Evolutionary conservation across 23 red algal genomes (phyloP).

Genomic region (Gracilaria vermiculophylla): DNA sequence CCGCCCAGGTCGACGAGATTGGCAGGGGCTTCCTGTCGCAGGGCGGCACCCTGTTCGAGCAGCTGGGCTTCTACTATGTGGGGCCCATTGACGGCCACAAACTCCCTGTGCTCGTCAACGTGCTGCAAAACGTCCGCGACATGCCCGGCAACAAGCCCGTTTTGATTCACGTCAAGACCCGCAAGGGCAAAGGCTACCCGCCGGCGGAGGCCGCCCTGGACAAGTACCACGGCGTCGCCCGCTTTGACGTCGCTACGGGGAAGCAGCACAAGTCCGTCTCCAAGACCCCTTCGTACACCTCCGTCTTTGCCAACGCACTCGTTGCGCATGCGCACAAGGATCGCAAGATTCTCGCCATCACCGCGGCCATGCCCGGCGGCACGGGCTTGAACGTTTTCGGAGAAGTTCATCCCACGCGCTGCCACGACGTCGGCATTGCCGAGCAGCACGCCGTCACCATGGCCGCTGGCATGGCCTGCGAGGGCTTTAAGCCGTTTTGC

Average conservation of each 20-base stretch:
- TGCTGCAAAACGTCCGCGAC: conserved; percentile 95
- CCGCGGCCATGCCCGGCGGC: conserved; percentile 98
- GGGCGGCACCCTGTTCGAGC: conserved; percentile 94
- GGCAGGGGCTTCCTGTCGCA: conserved; percentile 73
- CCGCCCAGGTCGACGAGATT: conserved; percentile 94
- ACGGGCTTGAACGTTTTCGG: conserved; percentile 94
- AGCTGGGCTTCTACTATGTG: conserved; percentile 98
- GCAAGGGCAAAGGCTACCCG: conserved; percentile 95
- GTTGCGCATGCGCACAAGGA: conserved; percentile 88
- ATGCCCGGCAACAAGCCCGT: conserved; percentile 97
- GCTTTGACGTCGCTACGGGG: conserved; percentile 85
- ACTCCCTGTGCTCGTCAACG: conserved; percentile 71
- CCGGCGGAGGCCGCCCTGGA: conserved; percentile 94
- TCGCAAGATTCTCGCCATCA: conserved; percentile 95
- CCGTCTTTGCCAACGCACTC: conserved; percentile 89
- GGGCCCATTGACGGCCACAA: conserved; percentile 97
- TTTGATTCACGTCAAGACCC: conserved; percentile 90
- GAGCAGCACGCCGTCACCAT: conserved; percentile 98
- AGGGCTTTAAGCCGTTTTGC: conserved; percentile 97
- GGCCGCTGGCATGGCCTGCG: conserved; percentile 87
- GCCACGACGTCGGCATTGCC: conserved; percentile 97
- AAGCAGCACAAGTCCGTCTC: conserved; percentile 74
- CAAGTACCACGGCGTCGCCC: conserved; percentile 96
- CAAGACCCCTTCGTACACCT: conserved; percentile 81
- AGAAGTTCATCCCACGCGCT: conserved; percentile 82